These are phyloP conservation scores for Pisolithus thermaeus DNA, from an alignment of 1,284 basidiomycete species.

Conservation along the genomic window DNA sequence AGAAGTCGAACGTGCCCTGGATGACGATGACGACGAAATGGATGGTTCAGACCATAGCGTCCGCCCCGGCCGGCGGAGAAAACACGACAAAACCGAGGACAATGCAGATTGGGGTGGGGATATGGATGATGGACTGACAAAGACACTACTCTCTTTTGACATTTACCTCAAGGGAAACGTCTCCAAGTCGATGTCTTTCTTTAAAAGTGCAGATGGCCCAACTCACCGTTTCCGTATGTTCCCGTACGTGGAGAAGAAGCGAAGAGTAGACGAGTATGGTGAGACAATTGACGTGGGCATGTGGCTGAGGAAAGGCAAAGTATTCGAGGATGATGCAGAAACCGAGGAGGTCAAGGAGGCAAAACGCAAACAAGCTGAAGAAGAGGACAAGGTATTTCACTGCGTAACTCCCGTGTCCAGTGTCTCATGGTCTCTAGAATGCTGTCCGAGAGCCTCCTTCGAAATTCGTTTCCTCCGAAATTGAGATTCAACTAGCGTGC, in stretches of 20 bases:
- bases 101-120: conserved; percentile 65
- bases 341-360: conserved; percentile 75
- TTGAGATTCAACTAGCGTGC: conserved; percentile 78
- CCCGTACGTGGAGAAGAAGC: conserved; percentile 90
- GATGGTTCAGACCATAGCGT: conserved; percentile 35
- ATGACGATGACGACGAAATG: conserved; percentile 44
- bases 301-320: conserved; percentile 87
- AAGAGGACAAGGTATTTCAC: conserved; percentile 65
- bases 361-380: conserved; percentile 68
- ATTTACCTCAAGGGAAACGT: conserved; percentile 96
- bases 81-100: conserved; percentile 47
- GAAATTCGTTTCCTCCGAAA: conserved; percentile 78
- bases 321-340: conserved; percentile 83
- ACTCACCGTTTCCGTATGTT: conserved; percentile 92
- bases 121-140: conserved; percentile 65
- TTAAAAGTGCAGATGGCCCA: conserved; percentile 67
- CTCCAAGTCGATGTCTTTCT: conserved; percentile 76
- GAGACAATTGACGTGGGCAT: conserved; percentile 92
- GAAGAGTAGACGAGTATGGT: conserved; percentile 91
- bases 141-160: conserved; percentile 82
- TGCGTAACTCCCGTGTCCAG: conserved; percentile 1
- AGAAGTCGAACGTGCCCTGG: conserved; percentile 52
- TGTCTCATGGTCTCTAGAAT: conserved; percentile 40
- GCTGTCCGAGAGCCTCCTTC: conserved; percentile 79
- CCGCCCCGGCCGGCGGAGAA: conserved; percentile 29